Conservation (phyloP, 768 basidiomycete species). For the Podaxis pistillaris region DNA sequence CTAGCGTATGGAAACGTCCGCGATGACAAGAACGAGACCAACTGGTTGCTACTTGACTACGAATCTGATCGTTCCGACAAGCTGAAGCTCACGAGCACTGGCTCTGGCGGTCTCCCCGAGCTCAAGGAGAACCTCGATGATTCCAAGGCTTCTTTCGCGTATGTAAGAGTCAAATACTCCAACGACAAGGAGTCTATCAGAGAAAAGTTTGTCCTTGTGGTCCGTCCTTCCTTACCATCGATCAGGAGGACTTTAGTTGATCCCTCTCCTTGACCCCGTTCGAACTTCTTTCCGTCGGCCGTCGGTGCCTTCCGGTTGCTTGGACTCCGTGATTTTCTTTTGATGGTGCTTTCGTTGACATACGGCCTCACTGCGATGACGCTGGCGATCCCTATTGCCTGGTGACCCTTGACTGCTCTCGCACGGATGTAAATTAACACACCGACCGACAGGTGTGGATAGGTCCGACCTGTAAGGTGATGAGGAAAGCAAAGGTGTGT, state of each 20-base stretch:
- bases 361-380: background rate
- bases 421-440: background rate
- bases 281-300: background rate
- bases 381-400: background rate
- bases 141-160: slow-evolving; percentile 78
- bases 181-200: slow-evolving; percentile 85
- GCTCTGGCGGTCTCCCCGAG: slow-evolving; percentile 77
- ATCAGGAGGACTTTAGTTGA: slow-evolving; percentile 6
- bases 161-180: slow-evolving; percentile 79
- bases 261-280: background rate
- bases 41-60: slow-evolving; percentile 91
- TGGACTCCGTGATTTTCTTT: slow-evolving; percentile 14
- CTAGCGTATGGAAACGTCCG: slow-evolving; percentile 88
- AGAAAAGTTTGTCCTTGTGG: slow-evolving; percentile 86
- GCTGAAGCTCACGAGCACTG: slow-evolving; percentile 74
- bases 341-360: slow-evolving; percentile 4
- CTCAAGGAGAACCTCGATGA: slow-evolving; percentile 71
- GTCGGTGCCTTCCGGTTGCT: slow-evolving; percentile 20
- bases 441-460: slow-evolving; percentile 60
- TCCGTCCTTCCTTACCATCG: slow-evolving; percentile 25
- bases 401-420: slow-evolving; percentile 12
- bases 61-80: slow-evolving; percentile 82
- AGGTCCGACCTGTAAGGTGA: slow-evolving; percentile 78
- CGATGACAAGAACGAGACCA: slow-evolving; percentile 79
- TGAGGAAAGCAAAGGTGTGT: slow-evolving; percentile 87